phyloP scores from a whole-genome alignment of 768 basidiomycete genomes.

The Naganishia friedmannii region DNA sequence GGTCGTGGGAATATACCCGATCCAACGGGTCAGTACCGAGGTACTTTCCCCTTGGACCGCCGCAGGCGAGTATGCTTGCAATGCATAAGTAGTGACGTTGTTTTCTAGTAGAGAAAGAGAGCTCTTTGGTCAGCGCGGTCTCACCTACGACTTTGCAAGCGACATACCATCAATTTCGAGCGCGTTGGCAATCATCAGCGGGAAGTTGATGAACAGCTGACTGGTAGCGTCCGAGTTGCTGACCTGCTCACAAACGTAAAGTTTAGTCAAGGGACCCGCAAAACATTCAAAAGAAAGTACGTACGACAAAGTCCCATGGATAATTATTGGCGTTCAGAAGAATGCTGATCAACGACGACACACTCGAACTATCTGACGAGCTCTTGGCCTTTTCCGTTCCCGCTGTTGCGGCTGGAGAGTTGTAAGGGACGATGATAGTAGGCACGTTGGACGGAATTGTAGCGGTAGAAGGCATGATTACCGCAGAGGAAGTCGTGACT shows the following conservation, averaged over 20 bases:
- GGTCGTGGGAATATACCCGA: constrained; percentile 64
- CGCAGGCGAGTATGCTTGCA: constrained; percentile 68
- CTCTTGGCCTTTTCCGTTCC: constrained; percentile 35
- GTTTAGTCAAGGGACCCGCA: neutral
- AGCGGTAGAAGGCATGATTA: constrained; percentile 42
- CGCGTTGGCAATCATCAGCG: constrained; percentile 57
- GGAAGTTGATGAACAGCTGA: constrained; percentile 75
- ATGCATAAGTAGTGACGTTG: constrained; percentile 58
- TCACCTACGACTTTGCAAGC: constrained; percentile 39
- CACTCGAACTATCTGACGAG: constrained; percentile 36
- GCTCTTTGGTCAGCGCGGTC: constrained; percentile 41
- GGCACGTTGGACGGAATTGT: constrained; percentile 48
- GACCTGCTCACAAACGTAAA: constrained; percentile 43
- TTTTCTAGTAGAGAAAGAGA: constrained; percentile 35
- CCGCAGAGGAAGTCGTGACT: constrained; percentile 29
- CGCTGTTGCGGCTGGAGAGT: constrained; percentile 43
- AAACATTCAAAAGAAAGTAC: neutral
- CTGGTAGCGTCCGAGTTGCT: constrained; percentile 60
- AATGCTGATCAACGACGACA: constrained; percentile 42
- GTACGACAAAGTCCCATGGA: constrained; percentile 49
- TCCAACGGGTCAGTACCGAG: constrained; percentile 66
- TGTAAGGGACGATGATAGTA: constrained; percentile 49
- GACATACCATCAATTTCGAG: constrained; percentile 56
- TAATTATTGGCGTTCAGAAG: constrained; percentile 43
- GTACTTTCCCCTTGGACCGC: constrained; percentile 59